A percentile compares a stretch with the other conserved stretches of the same genome.
phyloP scores from a whole-genome alignment of 306 rosid genomes.

The Quillaja saponaria region DNA sequence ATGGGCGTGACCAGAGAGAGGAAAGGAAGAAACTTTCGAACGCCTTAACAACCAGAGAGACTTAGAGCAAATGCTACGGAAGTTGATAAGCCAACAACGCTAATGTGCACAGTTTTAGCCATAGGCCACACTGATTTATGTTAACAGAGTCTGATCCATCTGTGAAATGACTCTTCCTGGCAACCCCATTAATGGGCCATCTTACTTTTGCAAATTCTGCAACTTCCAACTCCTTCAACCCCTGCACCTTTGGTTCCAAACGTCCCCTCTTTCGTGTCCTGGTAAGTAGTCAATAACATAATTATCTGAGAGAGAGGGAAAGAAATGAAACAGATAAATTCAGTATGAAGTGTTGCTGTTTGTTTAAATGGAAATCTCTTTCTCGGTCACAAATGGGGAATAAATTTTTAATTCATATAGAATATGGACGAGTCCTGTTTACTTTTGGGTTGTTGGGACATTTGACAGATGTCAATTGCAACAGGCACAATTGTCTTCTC shows the following conservation, averaged over 20 bases:
- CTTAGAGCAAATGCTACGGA: slow-evolving; percentile 29
- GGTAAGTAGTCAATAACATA: slow-evolving; percentile 34
- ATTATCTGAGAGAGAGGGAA: too few relatives aligned
- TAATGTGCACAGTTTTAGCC: slow-evolving; percentile 48
- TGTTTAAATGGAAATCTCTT: too few relatives aligned
- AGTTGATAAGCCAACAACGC: slow-evolving; percentile 30
- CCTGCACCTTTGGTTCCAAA: slow-evolving; percentile 42
- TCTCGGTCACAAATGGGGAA: too few relatives aligned
- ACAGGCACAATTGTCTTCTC: slow-evolving; percentile 59
- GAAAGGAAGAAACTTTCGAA: not conserved
- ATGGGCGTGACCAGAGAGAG: not conserved
- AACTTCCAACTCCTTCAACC: slow-evolving; percentile 37
- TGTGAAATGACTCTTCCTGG: slow-evolving; percentile 62
- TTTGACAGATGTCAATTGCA: slow-evolving; percentile 69
- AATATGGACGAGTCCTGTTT: not conserved
- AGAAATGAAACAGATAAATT: too few relatives aligned
- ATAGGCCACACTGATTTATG: slow-evolving; percentile 45
- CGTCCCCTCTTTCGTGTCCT: slow-evolving; percentile 71
- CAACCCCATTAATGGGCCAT: slow-evolving; percentile 22
- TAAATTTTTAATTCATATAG: not conserved
- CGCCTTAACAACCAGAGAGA: not conserved
- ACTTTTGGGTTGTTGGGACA: not conserved
- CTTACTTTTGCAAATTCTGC: slow-evolving; percentile 55
- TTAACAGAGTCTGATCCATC: slow-evolving; percentile 61
- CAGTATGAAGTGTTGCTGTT: too few relatives aligned